Conservation (phyloP, 768 basidiomycete species). For the Hortiboletus flavorubellus region DNA sequence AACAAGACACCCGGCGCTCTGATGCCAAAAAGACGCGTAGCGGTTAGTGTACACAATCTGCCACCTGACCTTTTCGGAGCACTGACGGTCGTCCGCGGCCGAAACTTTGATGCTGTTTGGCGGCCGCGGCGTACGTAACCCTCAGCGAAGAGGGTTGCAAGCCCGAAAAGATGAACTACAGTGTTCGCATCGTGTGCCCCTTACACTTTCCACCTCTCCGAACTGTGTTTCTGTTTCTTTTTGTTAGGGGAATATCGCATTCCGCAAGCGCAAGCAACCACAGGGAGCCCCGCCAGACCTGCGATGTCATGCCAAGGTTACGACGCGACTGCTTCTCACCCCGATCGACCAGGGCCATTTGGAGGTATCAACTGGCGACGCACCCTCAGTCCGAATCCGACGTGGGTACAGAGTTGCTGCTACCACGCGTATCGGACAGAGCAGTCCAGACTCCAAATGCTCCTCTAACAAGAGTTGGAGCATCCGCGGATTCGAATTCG, state of each 20-base stretch:
- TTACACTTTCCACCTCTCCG: neutral
- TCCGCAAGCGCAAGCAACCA: conserved; percentile 17
- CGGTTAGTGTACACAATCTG: neutral
- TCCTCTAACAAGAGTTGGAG: neutral
- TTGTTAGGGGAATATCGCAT: conserved; percentile 28
- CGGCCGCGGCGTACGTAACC: too few species aligned
- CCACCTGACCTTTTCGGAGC: neutral
- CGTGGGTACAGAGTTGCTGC: neutral
- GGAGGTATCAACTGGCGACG: neutral
- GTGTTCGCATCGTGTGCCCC: conserved; percentile 8
- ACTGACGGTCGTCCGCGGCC: neutral
- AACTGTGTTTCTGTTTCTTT: neutral
- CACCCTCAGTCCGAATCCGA: neutral
- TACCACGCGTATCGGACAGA: neutral
- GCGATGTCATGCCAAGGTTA: neutral
- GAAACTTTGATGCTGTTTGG: conserved; percentile 24
- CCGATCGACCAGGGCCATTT: neutral
- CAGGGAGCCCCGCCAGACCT: conserved; percentile 18
- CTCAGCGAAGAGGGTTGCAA: too few species aligned
- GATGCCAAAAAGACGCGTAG: conserved; percentile 12
- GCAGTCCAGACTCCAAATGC: neutral
- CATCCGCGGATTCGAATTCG: neutral
- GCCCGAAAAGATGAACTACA: conserved; percentile 19
- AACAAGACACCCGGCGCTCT: neutral
- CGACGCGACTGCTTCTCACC: neutral